A percentile compares a stretch with the other conserved stretches of the same genome.
phyloP scores from a whole-genome alignment of 371 early-diverging fungal species.

The Haplosporangium sp. region DNA sequence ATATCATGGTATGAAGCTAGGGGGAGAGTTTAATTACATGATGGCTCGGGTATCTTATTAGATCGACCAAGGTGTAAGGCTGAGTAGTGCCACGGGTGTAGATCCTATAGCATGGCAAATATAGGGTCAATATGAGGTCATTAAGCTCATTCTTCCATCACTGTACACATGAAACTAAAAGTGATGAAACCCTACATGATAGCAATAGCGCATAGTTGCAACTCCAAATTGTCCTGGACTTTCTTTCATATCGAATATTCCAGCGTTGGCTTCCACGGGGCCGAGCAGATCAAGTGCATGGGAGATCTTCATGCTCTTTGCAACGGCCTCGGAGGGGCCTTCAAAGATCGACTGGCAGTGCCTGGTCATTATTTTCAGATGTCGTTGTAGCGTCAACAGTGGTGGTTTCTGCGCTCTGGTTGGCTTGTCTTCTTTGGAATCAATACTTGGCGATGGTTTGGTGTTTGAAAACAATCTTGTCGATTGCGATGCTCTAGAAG shows the following conservation, averaged over 20 bases:
- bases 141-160: background rate
- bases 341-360: slow-evolving; percentile 31
- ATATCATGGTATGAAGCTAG: background rate
- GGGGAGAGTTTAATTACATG: slow-evolving; percentile 8
- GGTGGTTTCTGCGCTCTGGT: background rate
- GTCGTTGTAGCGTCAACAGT: slow-evolving; percentile 18
- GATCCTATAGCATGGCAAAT: background rate
- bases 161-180: background rate
- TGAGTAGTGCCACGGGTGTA: slow-evolving; percentile 31
- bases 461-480: slow-evolving; percentile 6
- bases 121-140: background rate
- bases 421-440: background rate
- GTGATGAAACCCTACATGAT: slow-evolving; percentile 21
- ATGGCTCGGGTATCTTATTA: background rate
- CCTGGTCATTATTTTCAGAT: slow-evolving; percentile 25
- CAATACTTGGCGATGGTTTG: background rate
- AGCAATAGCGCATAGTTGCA: slow-evolving; percentile 35
- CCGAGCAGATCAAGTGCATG: slow-evolving; percentile 13
- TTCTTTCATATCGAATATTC: background rate
- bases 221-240: background rate
- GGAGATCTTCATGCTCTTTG: slow-evolving; percentile 20
- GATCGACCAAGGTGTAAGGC: slow-evolving; percentile 15
- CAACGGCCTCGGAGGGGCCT: slow-evolving; percentile 20
- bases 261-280: background rate
- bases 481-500: background rate